Evolutionary conservation across 2,329 filamentous ascomycete species (phyloP).

Genomic region (Eutypella sp.): DNA sequence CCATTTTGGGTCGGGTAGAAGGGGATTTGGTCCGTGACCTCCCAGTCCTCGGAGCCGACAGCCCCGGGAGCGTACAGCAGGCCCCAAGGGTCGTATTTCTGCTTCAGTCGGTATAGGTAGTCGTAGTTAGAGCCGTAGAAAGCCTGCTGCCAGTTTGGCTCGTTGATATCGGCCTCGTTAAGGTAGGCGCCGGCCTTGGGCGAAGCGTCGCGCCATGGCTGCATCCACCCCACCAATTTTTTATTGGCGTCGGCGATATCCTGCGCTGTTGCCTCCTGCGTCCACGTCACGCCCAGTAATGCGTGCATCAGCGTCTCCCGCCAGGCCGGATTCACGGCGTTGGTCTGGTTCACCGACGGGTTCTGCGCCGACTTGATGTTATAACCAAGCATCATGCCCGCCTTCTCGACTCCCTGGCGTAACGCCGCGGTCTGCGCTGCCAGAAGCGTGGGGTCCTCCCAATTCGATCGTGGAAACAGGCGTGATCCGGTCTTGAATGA

Average conservation of each 20-base stretch:
- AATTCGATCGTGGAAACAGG: conserved; percentile 17
- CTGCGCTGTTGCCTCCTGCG: conserved; percentile 3
- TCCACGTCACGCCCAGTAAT: conserved; percentile 13
- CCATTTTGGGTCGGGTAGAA: neutral
- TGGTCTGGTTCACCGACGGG: conserved; percentile 15
- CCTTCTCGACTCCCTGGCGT: conserved; percentile 8
- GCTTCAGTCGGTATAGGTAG: conserved; percentile 38
- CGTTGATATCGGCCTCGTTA: conserved; percentile 46
- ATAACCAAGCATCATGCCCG: conserved; percentile 16
- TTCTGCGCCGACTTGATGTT: conserved; percentile 14
- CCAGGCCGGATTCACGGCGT: conserved; percentile 17
- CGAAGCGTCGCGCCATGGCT: conserved; percentile 14
- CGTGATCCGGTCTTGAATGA: conserved; percentile 14
- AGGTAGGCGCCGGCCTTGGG: conserved; percentile 40
- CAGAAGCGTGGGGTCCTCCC: conserved; percentile 11
- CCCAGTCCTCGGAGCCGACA: conserved; percentile 48
- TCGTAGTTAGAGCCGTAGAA: conserved; percentile 45
- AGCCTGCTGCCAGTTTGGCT: conserved; percentile 37
- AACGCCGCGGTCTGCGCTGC: conserved; percentile 11
- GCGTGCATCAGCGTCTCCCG: conserved; percentile 10
- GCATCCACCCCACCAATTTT: conserved; percentile 12
- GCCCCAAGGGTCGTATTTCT: conserved; percentile 39
- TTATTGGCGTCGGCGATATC: conserved; percentile 11
- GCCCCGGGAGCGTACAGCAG: conserved; percentile 42
- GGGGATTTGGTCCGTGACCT: conserved; percentile 1